Evolutionary conservation across 2,329 filamentous ascomycete genomes (phyloP).

Genomic region (Helotiales sp.): DNA sequence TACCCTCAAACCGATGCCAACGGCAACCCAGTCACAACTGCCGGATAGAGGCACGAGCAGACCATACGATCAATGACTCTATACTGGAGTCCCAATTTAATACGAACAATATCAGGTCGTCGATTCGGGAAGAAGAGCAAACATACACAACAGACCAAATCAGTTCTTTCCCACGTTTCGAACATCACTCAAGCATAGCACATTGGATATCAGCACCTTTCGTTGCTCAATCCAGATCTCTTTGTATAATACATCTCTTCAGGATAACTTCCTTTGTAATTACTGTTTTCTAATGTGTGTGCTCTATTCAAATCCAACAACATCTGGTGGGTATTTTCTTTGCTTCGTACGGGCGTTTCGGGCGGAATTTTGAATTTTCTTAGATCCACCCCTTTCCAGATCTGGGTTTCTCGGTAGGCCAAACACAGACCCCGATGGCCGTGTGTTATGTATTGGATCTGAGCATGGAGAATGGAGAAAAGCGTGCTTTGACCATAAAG

Average conservation of each 20-base stretch:
- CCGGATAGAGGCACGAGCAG: conserved; percentile 1
- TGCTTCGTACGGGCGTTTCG: not conserved
- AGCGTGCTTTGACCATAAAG: not conserved
- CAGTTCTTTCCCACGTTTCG: too few relatives aligned
- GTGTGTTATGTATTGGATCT: not conserved
- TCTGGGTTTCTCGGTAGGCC: not conserved
- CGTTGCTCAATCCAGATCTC: too few relatives aligned
- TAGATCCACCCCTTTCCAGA: too few relatives aligned
- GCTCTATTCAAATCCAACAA: not conserved
- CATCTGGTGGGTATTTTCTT: not conserved
- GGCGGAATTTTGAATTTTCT: too few relatives aligned
- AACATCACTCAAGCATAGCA: too few relatives aligned
- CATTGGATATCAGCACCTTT: too few relatives aligned
- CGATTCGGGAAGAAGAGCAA: too few relatives aligned
- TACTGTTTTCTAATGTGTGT: not conserved
- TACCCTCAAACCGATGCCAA: conserved; percentile 15
- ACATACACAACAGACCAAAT: too few relatives aligned
- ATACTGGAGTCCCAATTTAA: too few relatives aligned
- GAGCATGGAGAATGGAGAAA: not conserved
- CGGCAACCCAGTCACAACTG: conserved; percentile 11
- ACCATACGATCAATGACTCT: not conserved
- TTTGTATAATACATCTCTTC: not conserved
- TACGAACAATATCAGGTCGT: too few relatives aligned
- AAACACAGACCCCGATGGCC: not conserved
- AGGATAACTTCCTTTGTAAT: not conserved